A percentile compares a stretch with the other conserved stretches of the same genome.
Evolutionary conservation across 176 grass and related monocot genomes (phyloP).

Genomic region (Musa schizocarpa): DNA sequence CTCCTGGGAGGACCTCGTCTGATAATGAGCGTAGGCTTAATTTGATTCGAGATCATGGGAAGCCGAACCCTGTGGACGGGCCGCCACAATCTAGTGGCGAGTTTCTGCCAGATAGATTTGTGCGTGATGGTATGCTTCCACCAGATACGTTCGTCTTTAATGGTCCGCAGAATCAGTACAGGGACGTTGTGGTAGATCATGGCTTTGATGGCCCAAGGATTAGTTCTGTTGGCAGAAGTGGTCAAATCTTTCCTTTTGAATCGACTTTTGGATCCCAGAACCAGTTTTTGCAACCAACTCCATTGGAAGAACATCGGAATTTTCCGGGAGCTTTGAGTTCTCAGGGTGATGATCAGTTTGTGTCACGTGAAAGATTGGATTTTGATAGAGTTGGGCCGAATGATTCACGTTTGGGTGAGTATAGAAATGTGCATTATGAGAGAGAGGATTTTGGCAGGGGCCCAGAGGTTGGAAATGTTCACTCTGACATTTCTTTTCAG

Average conservation of each 20-base stretch:
- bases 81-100: conserved; percentile 21
- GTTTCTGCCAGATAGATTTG: conserved; percentile 25
- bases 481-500: neutral
- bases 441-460: neutral
- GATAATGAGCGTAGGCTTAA: conserved; percentile 55
- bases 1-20: conserved; percentile 20
- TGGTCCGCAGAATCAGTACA: neutral
- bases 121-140: conserved; percentile 1
- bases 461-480: neutral
- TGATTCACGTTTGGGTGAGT: neutral
- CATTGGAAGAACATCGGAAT: neutral
- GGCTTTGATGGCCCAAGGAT: neutral
- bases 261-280: neutral
- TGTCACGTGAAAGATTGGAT: neutral
- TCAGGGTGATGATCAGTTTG: neutral
- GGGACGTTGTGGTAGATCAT: neutral
- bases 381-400: neutral
- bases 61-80: neutral
- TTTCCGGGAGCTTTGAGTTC: neutral
- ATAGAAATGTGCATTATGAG: neutral
- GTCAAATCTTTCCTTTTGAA: neutral
- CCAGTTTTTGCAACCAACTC: neutral
- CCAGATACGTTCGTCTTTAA: too few species aligned
- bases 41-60: conserved; percentile 66
- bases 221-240: neutral